phyloP scores from a whole-genome alignment of 140 eudicot genomes.

The Anethum foeniculum region DNA sequence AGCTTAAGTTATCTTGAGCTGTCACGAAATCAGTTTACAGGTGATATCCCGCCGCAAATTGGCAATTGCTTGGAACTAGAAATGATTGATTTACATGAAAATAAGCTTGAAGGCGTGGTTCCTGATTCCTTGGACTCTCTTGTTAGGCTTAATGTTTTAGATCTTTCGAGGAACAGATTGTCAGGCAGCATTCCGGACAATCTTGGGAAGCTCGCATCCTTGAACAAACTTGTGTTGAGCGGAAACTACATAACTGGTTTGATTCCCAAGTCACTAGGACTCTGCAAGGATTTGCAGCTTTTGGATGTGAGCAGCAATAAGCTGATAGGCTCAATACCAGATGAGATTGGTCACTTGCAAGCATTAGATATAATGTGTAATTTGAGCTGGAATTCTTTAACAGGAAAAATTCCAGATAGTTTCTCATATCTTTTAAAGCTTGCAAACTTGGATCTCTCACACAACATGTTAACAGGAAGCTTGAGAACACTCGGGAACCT shows the following conservation, averaged over 20 bases:
- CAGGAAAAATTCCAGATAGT: constrained; percentile 35
- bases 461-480: constrained; percentile 43
- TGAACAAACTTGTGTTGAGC: constrained; percentile 38
- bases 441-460: constrained; percentile 45
- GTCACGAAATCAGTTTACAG: constrained; percentile 38
- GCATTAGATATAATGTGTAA: constrained; percentile 42
- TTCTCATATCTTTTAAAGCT: constrained; percentile 40
- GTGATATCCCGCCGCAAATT: constrained; percentile 35
- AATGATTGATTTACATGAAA: constrained; percentile 41
- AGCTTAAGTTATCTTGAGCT: constrained; percentile 42
- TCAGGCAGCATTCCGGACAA: constrained; percentile 37
- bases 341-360: constrained; percentile 35
- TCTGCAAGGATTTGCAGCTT: constrained; percentile 38
- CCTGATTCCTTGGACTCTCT: constrained; percentile 37
- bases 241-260: constrained; percentile 29
- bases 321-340: constrained; percentile 33
- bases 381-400: constrained; percentile 34
- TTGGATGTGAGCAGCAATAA: constrained; percentile 40
- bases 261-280: constrained; percentile 36
- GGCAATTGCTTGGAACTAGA: constrained; percentile 37
- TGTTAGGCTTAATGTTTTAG: constrained; percentile 36
- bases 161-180: constrained; percentile 37
- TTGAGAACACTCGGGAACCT: constrained; percentile 32
- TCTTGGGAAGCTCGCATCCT: constrained; percentile 31
- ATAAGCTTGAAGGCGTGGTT: constrained; percentile 35